Base-by-base conservation (phyloP, 441 rosid genomes). In the Codiaeum variegatum region DNA sequence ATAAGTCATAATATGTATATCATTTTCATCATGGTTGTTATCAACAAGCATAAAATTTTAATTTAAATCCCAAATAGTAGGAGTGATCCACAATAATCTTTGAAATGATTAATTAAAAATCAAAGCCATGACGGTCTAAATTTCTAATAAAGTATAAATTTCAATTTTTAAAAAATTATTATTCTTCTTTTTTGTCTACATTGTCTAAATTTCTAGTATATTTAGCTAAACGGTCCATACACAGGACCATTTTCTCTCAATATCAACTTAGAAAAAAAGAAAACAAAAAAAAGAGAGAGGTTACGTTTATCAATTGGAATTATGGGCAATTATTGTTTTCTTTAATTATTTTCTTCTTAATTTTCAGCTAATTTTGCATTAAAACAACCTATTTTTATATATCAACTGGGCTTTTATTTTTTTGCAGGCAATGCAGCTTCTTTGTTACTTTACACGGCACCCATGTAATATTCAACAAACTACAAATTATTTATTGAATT, bases 401-500 rank as follows among this genome's bases (percentile, higher is more conserved):
- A 60, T 18, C 21, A 29, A 13, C 18, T 52, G 11, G 56, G 15
- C 34, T 52, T 64, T 46, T 44, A n/a, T 19, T 68, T 38, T 71
- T 52, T 72, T 81, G 80, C 93, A 91, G 98, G 96, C 71, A 94
- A 90, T 78, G 97, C 88, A 66, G 82, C 96, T 71, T 84, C 93
- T 44, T 83, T 91, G 84, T 75, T 86, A 75, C 92, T 89, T 63
- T 90, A 78, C 47, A 61, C 90, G 55, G 84, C 95, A 23, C 98
- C 98, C 19, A 78, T 84, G 97, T 90, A 91, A 86, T 71, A 73
- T 62, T 40, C 47, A 18, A 70, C 4, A 47, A 38, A 38, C 19
- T 44, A 65, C 47, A n/a, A 32, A 5, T 32, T 38, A 2, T 38
- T 9, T 9, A 40, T 40, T 40, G 44, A 40, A 40, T 2, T 40